Evolutionary conservation across 2,329 filamentous ascomycete genomes (phyloP).

Genomic region (Aplosporella prunicola): DNA sequence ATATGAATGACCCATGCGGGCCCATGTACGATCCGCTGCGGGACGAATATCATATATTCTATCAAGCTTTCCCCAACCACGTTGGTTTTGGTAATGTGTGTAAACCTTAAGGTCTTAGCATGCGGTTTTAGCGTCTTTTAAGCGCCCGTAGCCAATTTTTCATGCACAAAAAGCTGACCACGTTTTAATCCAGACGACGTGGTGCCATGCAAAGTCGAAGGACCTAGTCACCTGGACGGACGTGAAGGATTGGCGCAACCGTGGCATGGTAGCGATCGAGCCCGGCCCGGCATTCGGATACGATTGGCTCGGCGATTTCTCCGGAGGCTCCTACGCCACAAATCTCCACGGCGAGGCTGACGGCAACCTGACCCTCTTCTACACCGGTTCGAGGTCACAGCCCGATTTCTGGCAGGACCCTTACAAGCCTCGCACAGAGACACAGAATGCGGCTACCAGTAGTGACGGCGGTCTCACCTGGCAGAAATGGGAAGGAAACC

Average conservation of each 20-base stretch:
- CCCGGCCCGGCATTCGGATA: slow-evolving; percentile 36
- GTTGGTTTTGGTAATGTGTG: slow-evolving; percentile 38
- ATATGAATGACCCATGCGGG: slow-evolving; percentile 43
- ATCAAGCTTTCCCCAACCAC: slow-evolving; percentile 43
- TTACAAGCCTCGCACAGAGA: slow-evolving; percentile 37
- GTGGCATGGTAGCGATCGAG: slow-evolving; percentile 29
- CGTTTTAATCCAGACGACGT: slow-evolving; percentile 16
- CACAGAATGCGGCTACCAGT: slow-evolving; percentile 36
- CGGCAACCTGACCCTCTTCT: slow-evolving; percentile 38
- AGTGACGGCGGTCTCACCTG: slow-evolving; percentile 39
- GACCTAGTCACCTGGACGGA: slow-evolving; percentile 40
- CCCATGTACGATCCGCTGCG: slow-evolving; percentile 41
- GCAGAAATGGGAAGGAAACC: slow-evolving; percentile 38
- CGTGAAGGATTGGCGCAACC: slow-evolving; percentile 38
- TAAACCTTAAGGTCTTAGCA: slow-evolving; percentile 1
- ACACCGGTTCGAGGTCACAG: slow-evolving; percentile 38
- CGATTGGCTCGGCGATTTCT: slow-evolving; percentile 45
- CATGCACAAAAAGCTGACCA: slow-evolving; percentile 29
- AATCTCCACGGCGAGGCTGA: slow-evolving; percentile 38
- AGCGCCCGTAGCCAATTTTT: slow-evolving; percentile 26
- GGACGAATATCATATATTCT: slow-evolving; percentile 44
- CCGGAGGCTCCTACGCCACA: slow-evolving; percentile 41
- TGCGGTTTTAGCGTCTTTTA: slow-evolving; percentile 6
- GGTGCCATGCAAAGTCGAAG: slow-evolving; percentile 45
- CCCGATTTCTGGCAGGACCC: slow-evolving; percentile 38